Evolutionary conservation across 768 basidiomycete genomes (phyloP), one percentile per base, ranked within the genome.

Genomic region (Cystofilobasidium ferigula): DNA sequence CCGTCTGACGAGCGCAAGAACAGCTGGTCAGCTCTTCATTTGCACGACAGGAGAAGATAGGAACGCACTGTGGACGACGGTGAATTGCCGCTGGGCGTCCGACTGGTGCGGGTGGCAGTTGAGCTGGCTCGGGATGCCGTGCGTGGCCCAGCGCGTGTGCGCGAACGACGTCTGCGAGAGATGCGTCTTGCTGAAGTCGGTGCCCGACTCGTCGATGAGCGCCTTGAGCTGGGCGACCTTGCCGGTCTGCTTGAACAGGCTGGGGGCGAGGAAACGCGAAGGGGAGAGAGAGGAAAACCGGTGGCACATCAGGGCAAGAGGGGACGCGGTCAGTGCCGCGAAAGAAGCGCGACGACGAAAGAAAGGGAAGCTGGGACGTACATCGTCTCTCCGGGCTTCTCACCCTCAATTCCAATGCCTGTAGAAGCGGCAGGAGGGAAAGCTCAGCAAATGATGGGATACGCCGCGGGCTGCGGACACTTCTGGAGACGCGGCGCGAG

Each of bases 91-190:
- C 62, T 76, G 80, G 30, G 82, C 78, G 72, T 94, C 91, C 20
- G 87, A 88, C 72, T 85, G 85, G 72, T 95, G 84, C 62, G 95
- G 95, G 77, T 99, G 95, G 79, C 94, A 98, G 78, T 99, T 99
- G 72, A 82, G 76, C 61, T 84, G 82, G 4, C 86, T 87, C 26
- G 92, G 93, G 24, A 85, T 83, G 42, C 95, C 95, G 74, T 99
- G 95, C 24, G 95, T 99, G 2, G 95, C 95, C 95, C 95, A 99
- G 70, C 95, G 89, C 16, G 95, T 99, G 79, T 99, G 95, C 16
- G 94, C 94, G 78, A 99, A 97, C 43, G 90, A 91, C 53, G 93
- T 90, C 78, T 97, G 92, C 47, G 86, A 84, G 60, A 89, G 74
- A 77, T 83, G 86, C 42, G 82, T 81, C 80, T 89, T 91, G 73